Evolutionary conservation across 768 basidiomycete genomes (phyloP).

Genomic region (Cubamyces lactineus): DNA sequence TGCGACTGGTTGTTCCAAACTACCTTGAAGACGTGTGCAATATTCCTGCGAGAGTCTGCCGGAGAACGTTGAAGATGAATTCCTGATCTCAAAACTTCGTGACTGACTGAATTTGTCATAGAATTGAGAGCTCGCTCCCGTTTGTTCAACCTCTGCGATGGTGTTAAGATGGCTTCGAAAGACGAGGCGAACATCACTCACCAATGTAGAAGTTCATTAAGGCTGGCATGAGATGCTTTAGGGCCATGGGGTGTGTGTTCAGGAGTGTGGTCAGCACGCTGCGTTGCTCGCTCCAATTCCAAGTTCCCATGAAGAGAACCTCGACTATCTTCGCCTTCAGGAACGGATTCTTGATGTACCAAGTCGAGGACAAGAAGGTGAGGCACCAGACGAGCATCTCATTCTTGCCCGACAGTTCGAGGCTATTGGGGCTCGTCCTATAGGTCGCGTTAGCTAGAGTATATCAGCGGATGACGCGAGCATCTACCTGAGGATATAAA

Average conservation of each 20-base stretch:
- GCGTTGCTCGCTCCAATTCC: slow-evolving; percentile 62
- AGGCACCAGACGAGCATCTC: slow-evolving; percentile 87
- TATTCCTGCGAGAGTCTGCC: slow-evolving; percentile 64
- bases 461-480: background rate
- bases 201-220: slow-evolving; percentile 96
- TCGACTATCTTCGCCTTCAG: slow-evolving; percentile 93
- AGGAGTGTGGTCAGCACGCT: slow-evolving; percentile 83
- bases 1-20: slow-evolving; percentile 93
- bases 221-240: slow-evolving; percentile 88
- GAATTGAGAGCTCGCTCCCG: slow-evolving; percentile 97
- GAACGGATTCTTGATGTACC: slow-evolving; percentile 99
- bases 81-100: background rate
- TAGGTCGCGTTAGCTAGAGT: background rate
- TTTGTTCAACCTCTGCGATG: slow-evolving; percentile 88
- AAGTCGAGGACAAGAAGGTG: slow-evolving; percentile 91
- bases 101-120: slow-evolving; percentile 95
- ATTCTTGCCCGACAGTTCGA: slow-evolving; percentile 82
- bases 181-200: slow-evolving; percentile 37
- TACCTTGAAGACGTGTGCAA: slow-evolving; percentile 83
- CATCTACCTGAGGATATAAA: slow-evolving; percentile 79
- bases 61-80: background rate
- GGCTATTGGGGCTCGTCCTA: slow-evolving; percentile 73
- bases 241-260: slow-evolving; percentile 81
- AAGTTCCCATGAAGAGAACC: slow-evolving; percentile 75
- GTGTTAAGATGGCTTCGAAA: background rate